Percentiles rank a stretch among this genome's conserved stretches.
Evolutionary conservation across 768 basidiomycete genomes (phyloP).

Genomic region (Russula abietina): DNA sequence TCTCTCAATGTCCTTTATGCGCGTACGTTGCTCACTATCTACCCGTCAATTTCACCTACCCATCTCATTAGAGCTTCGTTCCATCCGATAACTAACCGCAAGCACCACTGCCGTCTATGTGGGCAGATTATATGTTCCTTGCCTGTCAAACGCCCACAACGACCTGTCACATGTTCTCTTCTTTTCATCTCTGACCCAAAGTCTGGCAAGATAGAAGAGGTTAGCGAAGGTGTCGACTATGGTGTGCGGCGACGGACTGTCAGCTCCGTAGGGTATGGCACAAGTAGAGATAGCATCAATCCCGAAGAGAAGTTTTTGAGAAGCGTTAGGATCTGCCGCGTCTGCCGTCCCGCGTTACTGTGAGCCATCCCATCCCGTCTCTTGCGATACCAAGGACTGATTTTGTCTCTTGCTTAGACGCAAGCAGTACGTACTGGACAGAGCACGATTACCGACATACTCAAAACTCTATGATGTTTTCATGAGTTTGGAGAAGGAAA

Average conservation of each 20-base stretch:
- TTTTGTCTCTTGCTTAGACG: conserved; percentile 42
- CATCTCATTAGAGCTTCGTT: conserved; percentile 52
- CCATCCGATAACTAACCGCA: conserved; percentile 84
- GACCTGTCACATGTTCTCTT: conserved; percentile 64
- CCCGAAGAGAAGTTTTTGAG: conserved; percentile 82
- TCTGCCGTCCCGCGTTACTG: conserved; percentile 76
- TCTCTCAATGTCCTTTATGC: conserved; percentile 82
- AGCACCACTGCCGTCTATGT: conserved; percentile 94
- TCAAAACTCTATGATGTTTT: conserved; percentile 45
- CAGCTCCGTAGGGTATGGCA: conserved; percentile 25
- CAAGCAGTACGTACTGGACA: conserved; percentile 71
- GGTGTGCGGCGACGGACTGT: conserved; percentile 54
- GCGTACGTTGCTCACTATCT: conserved; percentile 41
- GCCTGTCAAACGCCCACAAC: conserved; percentile 65
- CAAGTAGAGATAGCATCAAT: conserved; percentile 33
- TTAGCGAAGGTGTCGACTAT: conserved; percentile 76
- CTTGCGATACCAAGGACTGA: background rate
- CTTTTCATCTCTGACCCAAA: conserved; percentile 82
- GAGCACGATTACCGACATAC: conserved; percentile 5
- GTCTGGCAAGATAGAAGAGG: conserved; percentile 75
- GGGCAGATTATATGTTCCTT: conserved; percentile 89
- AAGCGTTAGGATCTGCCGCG: conserved; percentile 81
- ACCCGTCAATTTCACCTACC: background rate
- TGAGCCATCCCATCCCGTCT: conserved; percentile 37
- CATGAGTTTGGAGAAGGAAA: conserved; percentile 73